Evolutionary conservation across 768 basidiomycete genomes (phyloP), one percentile per base, ranked within the genome.

Genomic region (Exsudoporus frostii): DNA sequence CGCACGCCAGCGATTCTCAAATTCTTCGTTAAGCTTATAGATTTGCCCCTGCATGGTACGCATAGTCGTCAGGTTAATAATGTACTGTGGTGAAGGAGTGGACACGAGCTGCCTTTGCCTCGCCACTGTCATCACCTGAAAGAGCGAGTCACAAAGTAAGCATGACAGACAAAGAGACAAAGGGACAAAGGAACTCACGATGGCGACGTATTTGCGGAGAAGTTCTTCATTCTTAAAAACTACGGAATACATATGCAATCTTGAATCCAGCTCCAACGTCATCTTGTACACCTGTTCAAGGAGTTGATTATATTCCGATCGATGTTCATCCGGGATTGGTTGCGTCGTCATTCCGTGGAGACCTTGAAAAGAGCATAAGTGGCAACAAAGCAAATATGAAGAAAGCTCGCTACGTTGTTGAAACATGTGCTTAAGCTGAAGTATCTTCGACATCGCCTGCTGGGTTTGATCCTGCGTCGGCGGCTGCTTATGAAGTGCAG

Each of bases 241-340:
- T 20, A 75, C 61, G 48, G 71, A 67, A 56, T 78, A 74, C 69
- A 80, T 67, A 3, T 73, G 72, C 15, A 89, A 67, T 57, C 76
- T 82, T 33, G 51, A 41, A 4, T 88, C 82, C 22, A 85, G 66
- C 0, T 86, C 83, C 13, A 44, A 41, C 37, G 74, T 73, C 45
- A 72, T 62, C 45, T 75, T 79, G 62, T 65, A 65, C 15, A 83
- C 61, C 33, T 77, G 73, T 45, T 85, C 83, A 27, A 88, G 70
- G 6, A 78, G 38, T 22, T 64, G 61, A 48, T 74, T 77, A 58
- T 79, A 88, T 49, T 83, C 83, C 39, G 71, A 52, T 40, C 80
- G 75, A 52, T 82, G 83, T 2, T 83, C 81, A 9, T 76, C 71
- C 5, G 83, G 74, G 25, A 88, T 60, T 17, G 76, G 74, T 17